Percentiles rank a stretch among this genome's conserved stretches.
phyloP scores from a whole-genome alignment of 2,329 filamentous ascomycete species.

The Monosporascus sp. region DNA sequence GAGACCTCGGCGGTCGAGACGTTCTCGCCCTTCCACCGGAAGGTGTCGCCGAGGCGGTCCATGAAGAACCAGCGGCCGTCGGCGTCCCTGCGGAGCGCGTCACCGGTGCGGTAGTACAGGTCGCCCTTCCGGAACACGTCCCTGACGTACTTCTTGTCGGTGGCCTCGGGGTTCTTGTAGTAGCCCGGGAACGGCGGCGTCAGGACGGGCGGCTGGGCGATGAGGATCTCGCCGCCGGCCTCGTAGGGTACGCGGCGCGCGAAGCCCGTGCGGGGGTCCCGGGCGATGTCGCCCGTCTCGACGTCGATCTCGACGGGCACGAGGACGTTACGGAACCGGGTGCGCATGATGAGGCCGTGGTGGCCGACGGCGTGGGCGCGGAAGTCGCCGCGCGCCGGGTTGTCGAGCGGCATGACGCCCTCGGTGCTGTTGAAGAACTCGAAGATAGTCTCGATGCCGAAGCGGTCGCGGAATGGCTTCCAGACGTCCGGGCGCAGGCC shows the following conservation, averaged over 20 bases:
- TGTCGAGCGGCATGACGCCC: constrained; percentile 59
- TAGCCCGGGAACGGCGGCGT: constrained; percentile 63
- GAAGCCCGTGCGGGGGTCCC: constrained; percentile 64
- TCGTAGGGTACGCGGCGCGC: constrained; percentile 58
- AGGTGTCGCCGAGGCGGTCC: constrained; percentile 66
- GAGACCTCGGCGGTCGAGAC: constrained; percentile 64
- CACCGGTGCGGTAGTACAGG: constrained; percentile 63
- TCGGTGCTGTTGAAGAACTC: constrained; percentile 80
- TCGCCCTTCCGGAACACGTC: constrained; percentile 65
- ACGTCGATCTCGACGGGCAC: constrained; percentile 66
- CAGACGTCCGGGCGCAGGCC: constrained; percentile 66
- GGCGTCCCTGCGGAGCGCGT: constrained; percentile 54
- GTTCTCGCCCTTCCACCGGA: constrained; percentile 69
- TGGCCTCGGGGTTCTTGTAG: constrained; percentile 60
- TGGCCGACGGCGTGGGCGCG: constrained; percentile 62
- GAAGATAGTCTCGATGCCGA: constrained; percentile 55
- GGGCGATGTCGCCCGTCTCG: constrained; percentile 60
- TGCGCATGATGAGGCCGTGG: constrained; percentile 58
- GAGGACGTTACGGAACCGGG: constrained; percentile 46
- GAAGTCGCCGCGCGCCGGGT: constrained; percentile 57
- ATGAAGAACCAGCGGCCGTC: constrained; percentile 67
- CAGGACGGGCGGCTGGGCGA: constrained; percentile 47
- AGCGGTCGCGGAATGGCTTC: constrained; percentile 58
- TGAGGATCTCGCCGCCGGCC: constrained; percentile 69
- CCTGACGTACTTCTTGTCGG: constrained; percentile 58